Base-by-base conservation (phyloP, 2,329 filamentous ascomycete species). In the Colletotrichum brevisporum region DNA sequence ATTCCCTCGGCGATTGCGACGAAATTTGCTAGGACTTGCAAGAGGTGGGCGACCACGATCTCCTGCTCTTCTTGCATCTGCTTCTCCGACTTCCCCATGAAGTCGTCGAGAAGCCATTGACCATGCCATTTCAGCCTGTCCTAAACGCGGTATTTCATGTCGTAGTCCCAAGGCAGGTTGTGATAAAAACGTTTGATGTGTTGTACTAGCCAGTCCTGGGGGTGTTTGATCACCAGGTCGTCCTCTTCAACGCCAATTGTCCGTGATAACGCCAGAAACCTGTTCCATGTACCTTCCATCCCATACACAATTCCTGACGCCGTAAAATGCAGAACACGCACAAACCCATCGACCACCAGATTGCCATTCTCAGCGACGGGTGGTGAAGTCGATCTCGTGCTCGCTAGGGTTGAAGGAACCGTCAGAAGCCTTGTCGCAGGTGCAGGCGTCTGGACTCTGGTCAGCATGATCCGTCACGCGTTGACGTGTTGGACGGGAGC, bases 381-480 rank as follows among this genome's bases (percentile, higher is more conserved):
- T 94, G 45, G 94, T 98, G 78, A 97, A 98, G 81, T 98, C 95
- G 57, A 88, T 93, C 88, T 98, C 95, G 74, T 91, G 82, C 67
- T 80, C 80, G 31, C 79, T 86, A 31, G 89, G 86, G 73, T 92
- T 89, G 67, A 86, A 85, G 47, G 88, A 88, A 62, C 89, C 87
- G 73, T 88, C 86, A 56, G 87, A 79, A 18, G 88, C 88, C 79
- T 93, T 95, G 81, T 94, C 91, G 79, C 94, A 97, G n/a, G 92
- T 96, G 83, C 94, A 96, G 26, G 87, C 90, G 77, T 84, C 90
- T 91, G 69, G 61, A 67, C 45, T 41, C 66, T 36, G 70, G 63
- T 47, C 5, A 58, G 13, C 27, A 24, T 45, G 43, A n/a, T 12
- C 12, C 12, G 57, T 36, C 10, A 12, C 9, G 31, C 2, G 31